Evolutionary conservation across 257 asterid species (phyloP).

Genomic region (Scutellaria minor): DNA sequence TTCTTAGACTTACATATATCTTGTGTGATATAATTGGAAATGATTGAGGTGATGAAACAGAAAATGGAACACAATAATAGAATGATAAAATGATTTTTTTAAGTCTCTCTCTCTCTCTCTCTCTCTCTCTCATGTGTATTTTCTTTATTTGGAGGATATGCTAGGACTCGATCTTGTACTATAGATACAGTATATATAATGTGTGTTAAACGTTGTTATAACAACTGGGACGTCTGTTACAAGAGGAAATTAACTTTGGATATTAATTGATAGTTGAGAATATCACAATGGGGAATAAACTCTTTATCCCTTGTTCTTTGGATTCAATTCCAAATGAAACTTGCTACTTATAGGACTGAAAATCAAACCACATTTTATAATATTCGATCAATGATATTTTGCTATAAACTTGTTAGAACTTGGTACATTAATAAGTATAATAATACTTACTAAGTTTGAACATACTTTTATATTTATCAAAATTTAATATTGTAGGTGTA

Average conservation of each 20-base stretch:
- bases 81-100: background rate
- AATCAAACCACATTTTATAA: background rate
- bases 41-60: background rate
- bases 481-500: too few relatives aligned
- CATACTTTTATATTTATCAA: too few relatives aligned
- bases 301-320: background rate
- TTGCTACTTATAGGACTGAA: background rate
- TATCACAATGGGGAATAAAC: background rate
- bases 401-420: too few relatives aligned
- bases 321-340: background rate
- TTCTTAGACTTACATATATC: background rate
- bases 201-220: background rate
- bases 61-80: background rate
- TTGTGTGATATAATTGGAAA: background rate
- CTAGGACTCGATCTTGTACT: conserved; percentile 15
- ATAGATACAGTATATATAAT: background rate
- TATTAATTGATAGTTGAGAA: background rate
- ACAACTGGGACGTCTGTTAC: too few relatives aligned
- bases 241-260: background rate
- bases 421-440: too few relatives aligned
- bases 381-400: background rate
- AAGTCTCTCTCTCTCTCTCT: background rate
- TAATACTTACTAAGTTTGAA: too few relatives aligned
- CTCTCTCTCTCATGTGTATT: background rate
- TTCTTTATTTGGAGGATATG: background rate